A percentile compares a stretch with the other conserved stretches of the same genome.
phyloP scores from a whole-genome alignment of 2,329 filamentous ascomycete genomes.

The Lasiodiplodia hormozganensis region DNA sequence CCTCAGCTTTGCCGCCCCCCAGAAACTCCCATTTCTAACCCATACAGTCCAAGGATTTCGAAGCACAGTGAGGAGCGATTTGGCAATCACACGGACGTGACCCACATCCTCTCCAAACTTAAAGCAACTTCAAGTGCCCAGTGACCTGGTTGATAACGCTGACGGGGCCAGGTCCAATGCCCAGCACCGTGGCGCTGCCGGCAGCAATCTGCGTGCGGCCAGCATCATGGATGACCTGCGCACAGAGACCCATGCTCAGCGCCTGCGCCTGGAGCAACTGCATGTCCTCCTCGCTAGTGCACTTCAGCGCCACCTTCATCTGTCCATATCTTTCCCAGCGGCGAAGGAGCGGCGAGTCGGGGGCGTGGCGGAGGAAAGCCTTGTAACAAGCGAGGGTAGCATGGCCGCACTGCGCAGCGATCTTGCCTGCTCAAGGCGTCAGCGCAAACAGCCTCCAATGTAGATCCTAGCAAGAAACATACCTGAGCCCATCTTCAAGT shows the following conservation, averaged over 20 bases:
- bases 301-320: constrained; percentile 90
- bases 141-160: constrained; percentile 87
- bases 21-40: neutral
- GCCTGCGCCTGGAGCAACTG: constrained; percentile 79
- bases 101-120: constrained; percentile 35
- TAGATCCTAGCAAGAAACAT: constrained; percentile 37
- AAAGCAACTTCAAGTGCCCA: constrained; percentile 83
- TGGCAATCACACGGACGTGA: neutral
- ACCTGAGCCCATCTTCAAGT: constrained; percentile 98
- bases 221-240: constrained; percentile 92
- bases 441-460: constrained; percentile 21
- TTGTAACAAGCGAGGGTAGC: constrained; percentile 99
- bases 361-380: constrained; percentile 64
- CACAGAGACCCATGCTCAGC: constrained; percentile 81
- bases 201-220: constrained; percentile 95
- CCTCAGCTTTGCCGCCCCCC: neutral
- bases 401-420: constrained; percentile 92
- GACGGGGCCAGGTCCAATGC: constrained; percentile 76
- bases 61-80: neutral
- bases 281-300: constrained; percentile 79
- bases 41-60: neutral
- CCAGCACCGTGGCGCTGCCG: constrained; percentile 90
- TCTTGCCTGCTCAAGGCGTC: constrained; percentile 74
- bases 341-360: constrained; percentile 69
- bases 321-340: constrained; percentile 89